Conservation (phyloP, 257 asterid species). For the Scutellaria galericulata region DNA sequence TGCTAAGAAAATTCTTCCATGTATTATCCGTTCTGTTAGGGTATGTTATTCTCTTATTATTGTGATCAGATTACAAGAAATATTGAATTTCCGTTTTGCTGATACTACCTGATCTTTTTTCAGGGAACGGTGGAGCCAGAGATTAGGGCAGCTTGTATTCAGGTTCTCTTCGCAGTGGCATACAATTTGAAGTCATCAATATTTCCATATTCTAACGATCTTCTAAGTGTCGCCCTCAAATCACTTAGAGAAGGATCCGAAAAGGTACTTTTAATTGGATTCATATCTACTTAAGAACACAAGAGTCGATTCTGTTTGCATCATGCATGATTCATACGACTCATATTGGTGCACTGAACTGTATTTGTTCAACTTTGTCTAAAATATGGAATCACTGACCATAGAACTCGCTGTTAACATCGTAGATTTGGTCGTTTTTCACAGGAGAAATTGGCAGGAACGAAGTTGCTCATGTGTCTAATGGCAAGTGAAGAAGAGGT, state of each 20-base stretch:
- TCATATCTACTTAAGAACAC: neutral
- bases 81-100: neutral
- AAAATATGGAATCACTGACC: too few relatives aligned
- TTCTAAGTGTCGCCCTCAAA: slow-evolving; percentile 55
- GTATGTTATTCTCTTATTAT: slow-evolving; percentile 34
- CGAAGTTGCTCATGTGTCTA: slow-evolving; percentile 67
- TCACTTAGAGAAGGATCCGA: slow-evolving; percentile 68
- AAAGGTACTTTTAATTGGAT: slow-evolving; percentile 53
- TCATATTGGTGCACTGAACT: too few relatives aligned
- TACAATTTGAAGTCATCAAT: slow-evolving; percentile 72
- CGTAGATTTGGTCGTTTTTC: neutral
- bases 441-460: slow-evolving; percentile 80
- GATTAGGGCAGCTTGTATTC: slow-evolving; percentile 78
- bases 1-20: slow-evolving; percentile 59
- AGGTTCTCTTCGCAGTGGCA: slow-evolving; percentile 72
- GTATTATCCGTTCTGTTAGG: slow-evolving; percentile 50
- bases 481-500: slow-evolving; percentile 85
- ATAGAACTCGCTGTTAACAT: neutral
- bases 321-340: neutral
- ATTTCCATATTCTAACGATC: slow-evolving; percentile 59
- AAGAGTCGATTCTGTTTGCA: neutral
- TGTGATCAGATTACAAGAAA: neutral
- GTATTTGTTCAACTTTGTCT: too few relatives aligned
- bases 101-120: slow-evolving; percentile 8
- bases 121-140: slow-evolving; percentile 62